phyloP scores from a whole-genome alignment of 2,329 filamentous ascomycete species.

The Blastomyces silverae region DNA sequence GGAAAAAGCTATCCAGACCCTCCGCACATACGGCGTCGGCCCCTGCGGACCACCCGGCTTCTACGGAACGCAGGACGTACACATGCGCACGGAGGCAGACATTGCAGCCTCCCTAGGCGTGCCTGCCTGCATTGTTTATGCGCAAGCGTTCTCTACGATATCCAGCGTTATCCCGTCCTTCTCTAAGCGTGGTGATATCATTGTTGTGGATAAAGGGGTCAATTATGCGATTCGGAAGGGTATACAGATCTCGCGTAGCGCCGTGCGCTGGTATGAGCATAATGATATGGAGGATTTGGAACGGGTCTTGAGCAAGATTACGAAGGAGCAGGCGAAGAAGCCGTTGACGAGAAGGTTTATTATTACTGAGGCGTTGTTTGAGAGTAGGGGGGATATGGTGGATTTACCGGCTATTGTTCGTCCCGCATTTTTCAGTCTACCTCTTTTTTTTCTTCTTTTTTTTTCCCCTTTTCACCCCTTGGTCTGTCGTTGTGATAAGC shows the following conservation, averaged over 20 bases:
- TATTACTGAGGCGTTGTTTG: constrained; percentile 90
- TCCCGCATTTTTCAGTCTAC: constrained; percentile 15
- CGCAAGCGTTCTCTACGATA: constrained; percentile 92
- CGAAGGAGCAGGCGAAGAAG: constrained; percentile 80
- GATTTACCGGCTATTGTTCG: constrained; percentile 77
- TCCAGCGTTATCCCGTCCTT: constrained; percentile 96
- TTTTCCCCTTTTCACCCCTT: neutral
- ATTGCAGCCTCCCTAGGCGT: constrained; percentile 85
- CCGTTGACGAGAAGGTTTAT: constrained; percentile 89
- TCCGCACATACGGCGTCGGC: constrained; percentile 92
- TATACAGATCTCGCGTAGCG: constrained; percentile 85
- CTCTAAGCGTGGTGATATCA: constrained; percentile 93
- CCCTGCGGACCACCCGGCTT: constrained; percentile 96
- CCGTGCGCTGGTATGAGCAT: constrained; percentile 88
- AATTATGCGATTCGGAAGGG: constrained; percentile 94
- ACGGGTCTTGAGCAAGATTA: constrained; percentile 72
- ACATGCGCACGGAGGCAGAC: constrained; percentile 93
- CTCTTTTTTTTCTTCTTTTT: neutral
- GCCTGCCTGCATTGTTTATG: constrained; percentile 86
- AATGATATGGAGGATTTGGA: constrained; percentile 94
- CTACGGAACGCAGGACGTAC: constrained; percentile 96
- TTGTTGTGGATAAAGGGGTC: constrained; percentile 86
- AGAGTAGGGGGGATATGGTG: constrained; percentile 77
- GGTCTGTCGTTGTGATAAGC: neutral
- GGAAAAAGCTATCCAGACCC: constrained; percentile 86